A percentile compares a stretch with the other conserved stretches of the same genome.
Evolutionary conservation across 805 yeast genomes (phyloP).

Genomic region (Wickerhamiella brachini): DNA sequence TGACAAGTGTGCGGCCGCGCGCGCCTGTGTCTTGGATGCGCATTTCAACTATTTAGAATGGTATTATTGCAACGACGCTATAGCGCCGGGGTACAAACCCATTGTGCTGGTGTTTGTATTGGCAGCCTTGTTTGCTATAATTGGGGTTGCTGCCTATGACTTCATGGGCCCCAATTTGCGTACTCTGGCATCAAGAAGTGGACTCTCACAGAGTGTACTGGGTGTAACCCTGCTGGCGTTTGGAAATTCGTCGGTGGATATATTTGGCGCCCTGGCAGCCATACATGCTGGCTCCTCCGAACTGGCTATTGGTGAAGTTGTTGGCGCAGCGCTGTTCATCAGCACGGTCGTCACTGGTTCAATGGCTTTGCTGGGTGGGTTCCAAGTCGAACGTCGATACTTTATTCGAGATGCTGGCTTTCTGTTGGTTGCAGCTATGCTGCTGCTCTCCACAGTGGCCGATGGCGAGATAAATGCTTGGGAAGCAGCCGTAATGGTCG

Average conservation of each 20-base stretch:
- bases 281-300: constrained; percentile 57
- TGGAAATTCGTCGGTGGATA: constrained; percentile 89
- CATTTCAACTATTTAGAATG: neutral
- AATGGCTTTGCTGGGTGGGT: constrained; percentile 58
- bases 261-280: constrained; percentile 72
- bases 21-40: neutral
- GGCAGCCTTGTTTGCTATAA: constrained; percentile 38
- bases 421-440: constrained; percentile 36
- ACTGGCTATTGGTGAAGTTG: constrained; percentile 77
- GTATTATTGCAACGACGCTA: neutral
- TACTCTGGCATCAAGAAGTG: constrained; percentile 44
- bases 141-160: constrained; percentile 74
- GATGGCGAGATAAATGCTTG: constrained; percentile 41
- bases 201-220: constrained; percentile 60
- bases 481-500: constrained; percentile 46
- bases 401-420: constrained; percentile 51
- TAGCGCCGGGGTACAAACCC: neutral
- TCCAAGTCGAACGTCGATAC: constrained; percentile 30
- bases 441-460: constrained; percentile 38
- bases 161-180: constrained; percentile 68
- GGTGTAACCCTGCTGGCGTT: constrained; percentile 81
- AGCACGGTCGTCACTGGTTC: constrained; percentile 68
- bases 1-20: neutral
- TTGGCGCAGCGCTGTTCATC: constrained; percentile 81
- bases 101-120: constrained; percentile 10